Conservation (phyloP, 148 eudicot species). For the Simmondsia chinensis region DNA sequence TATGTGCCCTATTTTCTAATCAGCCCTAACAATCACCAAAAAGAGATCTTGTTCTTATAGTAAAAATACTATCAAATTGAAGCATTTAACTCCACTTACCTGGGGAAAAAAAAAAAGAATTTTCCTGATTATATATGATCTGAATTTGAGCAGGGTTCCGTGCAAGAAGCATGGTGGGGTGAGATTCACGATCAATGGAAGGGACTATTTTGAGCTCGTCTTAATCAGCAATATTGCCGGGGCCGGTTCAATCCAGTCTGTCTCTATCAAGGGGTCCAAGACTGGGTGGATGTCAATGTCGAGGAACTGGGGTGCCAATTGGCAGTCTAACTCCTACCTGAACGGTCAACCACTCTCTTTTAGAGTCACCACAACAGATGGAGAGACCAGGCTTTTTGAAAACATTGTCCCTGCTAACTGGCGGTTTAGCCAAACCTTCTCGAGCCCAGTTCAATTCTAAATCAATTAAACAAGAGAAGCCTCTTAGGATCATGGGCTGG, state of each 20-base stretch:
- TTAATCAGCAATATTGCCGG: constrained; percentile 61
- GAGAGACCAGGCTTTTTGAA: constrained; percentile 28
- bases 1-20: too few species aligned
- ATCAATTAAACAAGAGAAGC: too few species aligned
- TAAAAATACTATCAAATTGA: too few species aligned
- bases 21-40: too few species aligned
- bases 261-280: constrained; percentile 51
- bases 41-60: too few species aligned
- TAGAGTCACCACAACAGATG: constrained; percentile 54
- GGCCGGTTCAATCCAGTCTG: constrained; percentile 69
- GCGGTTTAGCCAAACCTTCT: constrained; percentile 69
- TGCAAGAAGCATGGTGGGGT: constrained; percentile 83
- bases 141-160: constrained; percentile 52
- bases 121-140: too few species aligned
- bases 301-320: constrained; percentile 92
- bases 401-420: constrained; percentile 57
- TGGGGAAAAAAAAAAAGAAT: too few species aligned
- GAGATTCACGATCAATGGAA: constrained; percentile 69
- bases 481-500: too few species aligned
- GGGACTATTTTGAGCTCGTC: constrained; percentile 79
- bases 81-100: too few species aligned
- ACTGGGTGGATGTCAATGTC: constrained; percentile 71
- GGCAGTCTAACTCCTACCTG: constrained; percentile 67
- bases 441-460: constrained; percentile 44
- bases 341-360: constrained; percentile 71